Evolutionary conservation across 345 rosid species (phyloP).

Genomic region (Ailanthus altissimus): DNA sequence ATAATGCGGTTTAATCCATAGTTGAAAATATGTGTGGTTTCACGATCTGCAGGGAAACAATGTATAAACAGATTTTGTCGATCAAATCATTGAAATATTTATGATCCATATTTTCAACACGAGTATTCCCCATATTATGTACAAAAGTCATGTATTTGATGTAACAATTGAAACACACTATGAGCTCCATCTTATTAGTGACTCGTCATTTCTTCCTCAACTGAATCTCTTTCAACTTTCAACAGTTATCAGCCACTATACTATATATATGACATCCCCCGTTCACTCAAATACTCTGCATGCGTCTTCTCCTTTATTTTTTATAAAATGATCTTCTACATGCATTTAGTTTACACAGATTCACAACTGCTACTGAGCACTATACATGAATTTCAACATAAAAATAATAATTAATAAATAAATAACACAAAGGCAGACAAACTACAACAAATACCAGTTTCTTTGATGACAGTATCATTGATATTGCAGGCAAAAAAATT

Average conservation of each 20-base stretch:
- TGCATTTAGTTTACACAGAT: background rate
- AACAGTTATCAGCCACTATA: background rate
- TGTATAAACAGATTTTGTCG: no score
- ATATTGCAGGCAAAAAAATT: conserved; percentile 91
- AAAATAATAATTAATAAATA: no score
- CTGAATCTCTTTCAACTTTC: background rate
- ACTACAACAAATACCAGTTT: conserved; percentile 55
- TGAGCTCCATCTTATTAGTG: background rate
- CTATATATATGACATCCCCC: no score
- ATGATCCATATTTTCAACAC: no score
- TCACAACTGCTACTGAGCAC: background rate
- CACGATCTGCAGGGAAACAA: no score
- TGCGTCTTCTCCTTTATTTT: background rate
- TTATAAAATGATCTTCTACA: background rate
- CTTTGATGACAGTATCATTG: conserved; percentile 80
- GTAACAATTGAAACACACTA: background rate
- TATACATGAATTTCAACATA: background rate
- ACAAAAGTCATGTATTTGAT: background rate
- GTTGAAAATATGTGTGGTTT: background rate
- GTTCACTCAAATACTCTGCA: background rate
- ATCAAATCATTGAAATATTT: no score
- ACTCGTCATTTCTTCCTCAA: background rate
- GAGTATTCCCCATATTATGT: background rate
- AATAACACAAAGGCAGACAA: conserved; percentile 1
- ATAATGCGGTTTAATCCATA: background rate